Base-by-base conservation (phyloP, 345 rosid species). In the Arabidopsis arenosa region DNA sequence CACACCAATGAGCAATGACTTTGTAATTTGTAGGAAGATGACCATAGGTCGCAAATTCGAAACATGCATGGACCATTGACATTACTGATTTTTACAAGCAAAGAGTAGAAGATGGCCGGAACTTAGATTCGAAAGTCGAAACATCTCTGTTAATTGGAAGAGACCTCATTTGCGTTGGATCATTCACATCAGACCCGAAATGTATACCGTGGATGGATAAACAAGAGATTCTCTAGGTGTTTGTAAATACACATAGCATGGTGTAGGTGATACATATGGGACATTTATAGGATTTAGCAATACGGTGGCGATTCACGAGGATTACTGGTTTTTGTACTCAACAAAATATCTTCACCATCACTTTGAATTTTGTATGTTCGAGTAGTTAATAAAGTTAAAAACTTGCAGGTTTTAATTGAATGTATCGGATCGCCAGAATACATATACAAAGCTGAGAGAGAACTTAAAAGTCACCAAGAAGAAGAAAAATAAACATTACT, bases 401-500 rank as follows among this genome's bases (percentile, higher is more conserved):
- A 15, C 9, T 30, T 37, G 40, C 12, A 2, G 17, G 9, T 48
- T 32, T 33, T 35, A 2, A 23, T 32, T 33, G 51, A 45, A 4
- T 45, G 51, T 14, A 45, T 6, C 18, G 2, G n/a, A 45, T 14
- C 51, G n/a, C 9, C 51, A 45, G 48, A 45, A 45, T 13, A 13
- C 15, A 13, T 5, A 45, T 6, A 45, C 3, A 44, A 45, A 45
- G 53, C 14, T 32, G 61, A 26, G 3, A 32, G 66, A 15, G 35
- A 45, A 23, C 48, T 54, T 32, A 10, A 7, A 4, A 4, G 7
- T 56, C 57, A 44, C 66, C 52, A 21, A 0, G 1, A 41, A 8
- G 63, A 47, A 14, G 55, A 41, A 8, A 73, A 63, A 15, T 12
- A 48, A 15, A 30, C 45, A 47, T 17, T 15, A 44, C 63, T 44